Base-by-base conservation (phyloP, 1,284 basidiomycete species). In the Earliella scabrosa region DNA sequence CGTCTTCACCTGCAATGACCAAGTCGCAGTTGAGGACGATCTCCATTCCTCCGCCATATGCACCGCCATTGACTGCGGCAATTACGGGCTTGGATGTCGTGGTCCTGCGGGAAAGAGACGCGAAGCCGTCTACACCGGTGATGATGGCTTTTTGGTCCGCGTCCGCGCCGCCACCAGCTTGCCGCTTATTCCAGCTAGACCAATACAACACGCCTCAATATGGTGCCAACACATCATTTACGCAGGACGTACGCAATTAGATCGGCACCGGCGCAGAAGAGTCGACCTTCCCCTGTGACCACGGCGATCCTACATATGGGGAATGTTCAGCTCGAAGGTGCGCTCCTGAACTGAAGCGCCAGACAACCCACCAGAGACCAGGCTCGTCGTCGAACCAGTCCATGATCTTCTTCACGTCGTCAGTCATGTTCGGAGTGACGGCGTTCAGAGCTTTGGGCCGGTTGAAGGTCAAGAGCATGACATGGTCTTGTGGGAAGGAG, bases 261-360 rank as follows among this genome's bases (percentile, higher is more conserved):
- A 69, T 93, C 91, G 48, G 89, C 87, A 4, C 92, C 92, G 2
- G 92, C 91, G 64, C 92, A 94, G 73, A 95, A 95, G 0, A 83
- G 72, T 40, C 86, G 82, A 3, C 90, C 91, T 56, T 82, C 81
- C 13, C 92, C 93, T 26, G 92, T 93, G 39, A 95, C 68, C 65
- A 95, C 79, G 36, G 80, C 82, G 10, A 90, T 87, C 91, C 90
- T 91, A 63, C 7, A 23, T 45, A 13, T 8, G 2, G 14, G 40
- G 4, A 49, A 20, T 31, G 14, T 4, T n/a, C 16, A n/a, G n/a
- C n/a, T n/a, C n/a, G n/a, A n/a, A n/a, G n/a, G n/a, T n/a, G n/a
- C n/a, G n/a, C n/a, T n/a, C n/a, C n/a, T n/a, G n/a, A n/a, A n/a
- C n/a, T n/a, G n/a, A n/a, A n/a, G n/a, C n/a, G n/a, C n/a, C n/a